A percentile compares a stretch with the other conserved stretches of the same genome.
These are phyloP conservation scores for Saprolegnia parasitica DNA, from an alignment of 352 stramenopile genomes.

Conservation along the genomic window DNA sequence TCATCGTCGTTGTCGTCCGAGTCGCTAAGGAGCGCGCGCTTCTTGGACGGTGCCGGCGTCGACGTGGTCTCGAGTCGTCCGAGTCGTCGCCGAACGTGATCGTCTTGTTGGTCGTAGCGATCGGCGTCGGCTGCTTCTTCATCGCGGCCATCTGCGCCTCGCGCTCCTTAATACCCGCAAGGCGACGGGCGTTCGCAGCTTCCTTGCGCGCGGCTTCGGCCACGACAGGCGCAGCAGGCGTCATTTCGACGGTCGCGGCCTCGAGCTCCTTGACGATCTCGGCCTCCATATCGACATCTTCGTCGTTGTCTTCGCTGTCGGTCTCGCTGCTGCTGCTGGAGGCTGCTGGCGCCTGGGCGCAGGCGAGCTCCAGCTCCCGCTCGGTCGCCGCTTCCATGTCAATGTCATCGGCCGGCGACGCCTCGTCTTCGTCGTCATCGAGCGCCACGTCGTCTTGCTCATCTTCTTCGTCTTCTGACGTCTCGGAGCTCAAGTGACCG, in stretches of 20 bases:
- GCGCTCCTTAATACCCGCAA: slow-evolving; percentile 54
- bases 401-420: slow-evolving; percentile 11
- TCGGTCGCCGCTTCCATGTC: slow-evolving; percentile 30
- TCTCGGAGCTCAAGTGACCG: slow-evolving; percentile 18
- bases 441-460: neutral
- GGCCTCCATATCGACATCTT: slow-evolving; percentile 2
- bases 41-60: slow-evolving; percentile 22
- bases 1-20: slow-evolving; percentile 36
- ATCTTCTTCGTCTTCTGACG: slow-evolving; percentile 17
- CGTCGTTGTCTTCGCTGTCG: slow-evolving; percentile 14
- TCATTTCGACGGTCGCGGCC: slow-evolving; percentile 23
- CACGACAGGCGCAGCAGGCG: slow-evolving; percentile 40
- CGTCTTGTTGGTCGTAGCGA: slow-evolving; percentile 51
- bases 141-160: slow-evolving; percentile 66
- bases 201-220: slow-evolving; percentile 55
- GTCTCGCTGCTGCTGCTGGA: slow-evolving; percentile 19
- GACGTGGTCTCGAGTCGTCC: slow-evolving; percentile 32
- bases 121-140: slow-evolving; percentile 41
- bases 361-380: slow-evolving; percentile 25
- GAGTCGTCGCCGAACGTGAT: slow-evolving; percentile 73
- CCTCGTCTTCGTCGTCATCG: slow-evolving; percentile 5
- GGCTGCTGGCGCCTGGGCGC: slow-evolving; percentile 24
- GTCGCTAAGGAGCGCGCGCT: slow-evolving; percentile 36
- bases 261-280: slow-evolving; percentile 20
- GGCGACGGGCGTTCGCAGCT: slow-evolving; percentile 72